Conservation (phyloP, 805 yeast genomes). For the Starmera caribaea region DNA sequence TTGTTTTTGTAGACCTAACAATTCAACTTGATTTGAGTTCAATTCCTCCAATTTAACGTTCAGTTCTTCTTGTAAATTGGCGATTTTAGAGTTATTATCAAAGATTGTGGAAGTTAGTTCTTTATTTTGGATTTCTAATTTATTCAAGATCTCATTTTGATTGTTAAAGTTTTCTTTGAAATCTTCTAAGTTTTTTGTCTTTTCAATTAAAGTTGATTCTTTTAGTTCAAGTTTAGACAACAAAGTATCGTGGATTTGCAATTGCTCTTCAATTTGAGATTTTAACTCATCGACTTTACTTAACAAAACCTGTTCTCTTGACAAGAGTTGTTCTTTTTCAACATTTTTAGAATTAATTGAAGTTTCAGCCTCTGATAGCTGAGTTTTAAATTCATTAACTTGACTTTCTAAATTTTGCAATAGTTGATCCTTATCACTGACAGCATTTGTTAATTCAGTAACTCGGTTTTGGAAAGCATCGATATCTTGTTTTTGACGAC, state of each 20-base stretch:
- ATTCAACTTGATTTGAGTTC: not conserved
- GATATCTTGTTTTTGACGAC: slow-evolving; percentile 9
- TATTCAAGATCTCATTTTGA: not conserved
- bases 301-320: no score
- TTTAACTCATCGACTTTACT: slow-evolving; percentile 7
- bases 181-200: not conserved
- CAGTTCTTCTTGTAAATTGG: not conserved
- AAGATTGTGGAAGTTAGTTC: not conserved
- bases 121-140: not conserved
- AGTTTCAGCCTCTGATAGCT: slow-evolving; percentile 10
- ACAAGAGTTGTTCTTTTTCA: not conserved
- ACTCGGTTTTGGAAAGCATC: slow-evolving; percentile 14
- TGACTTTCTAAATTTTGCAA: slow-evolving; percentile 1
- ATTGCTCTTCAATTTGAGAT: slow-evolving; percentile 5
- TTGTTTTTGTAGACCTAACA: slow-evolving; percentile 1
- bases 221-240: not conserved
- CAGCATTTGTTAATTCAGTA: slow-evolving; percentile 1
- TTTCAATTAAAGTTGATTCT: not conserved
- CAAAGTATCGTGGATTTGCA: not conserved
- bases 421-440: slow-evolving; percentile 11
- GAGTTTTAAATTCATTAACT: not conserved
- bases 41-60: not conserved
- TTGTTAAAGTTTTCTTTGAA: no score
- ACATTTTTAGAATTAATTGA: slow-evolving; percentile 10
- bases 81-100: not conserved